A percentile compares a stretch with the other conserved stretches of the same genome.
Evolutionary conservation across 2,329 filamentous ascomycete species (phyloP).

Genomic region (Fusarium sterilihyphosum): DNA sequence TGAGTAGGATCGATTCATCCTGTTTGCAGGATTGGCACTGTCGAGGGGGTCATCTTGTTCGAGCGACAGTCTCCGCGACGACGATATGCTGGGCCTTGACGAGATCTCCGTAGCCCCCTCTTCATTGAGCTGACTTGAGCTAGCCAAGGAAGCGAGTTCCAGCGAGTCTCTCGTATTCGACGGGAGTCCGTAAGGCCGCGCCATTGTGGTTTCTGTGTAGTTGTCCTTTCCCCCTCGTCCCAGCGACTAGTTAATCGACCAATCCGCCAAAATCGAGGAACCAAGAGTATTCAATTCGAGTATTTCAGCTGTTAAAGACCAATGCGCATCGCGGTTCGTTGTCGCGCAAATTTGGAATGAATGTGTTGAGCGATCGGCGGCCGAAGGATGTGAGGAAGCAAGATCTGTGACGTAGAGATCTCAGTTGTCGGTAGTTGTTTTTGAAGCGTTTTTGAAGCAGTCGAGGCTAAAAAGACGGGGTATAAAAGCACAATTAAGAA

Average conservation of each 20-base stretch:
- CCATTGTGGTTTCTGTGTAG: constrained; percentile 47
- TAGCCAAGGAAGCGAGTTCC: constrained; percentile 94
- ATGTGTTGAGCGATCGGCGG: constrained; percentile 2
- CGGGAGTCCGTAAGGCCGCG: constrained; percentile 56
- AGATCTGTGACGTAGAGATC: constrained; percentile 25
- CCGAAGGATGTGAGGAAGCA: constrained; percentile 9
- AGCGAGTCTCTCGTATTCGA: constrained; percentile 83
- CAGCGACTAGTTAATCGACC: constrained; percentile 8
- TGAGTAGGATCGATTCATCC: constrained; percentile 77
- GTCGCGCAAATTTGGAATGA: neutral
- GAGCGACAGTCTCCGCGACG: constrained; percentile 90
- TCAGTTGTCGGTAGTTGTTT: constrained; percentile 11
- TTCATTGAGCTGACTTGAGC: constrained; percentile 69
- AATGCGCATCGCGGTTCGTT: constrained; percentile 42
- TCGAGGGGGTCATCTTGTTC: constrained; percentile 80
- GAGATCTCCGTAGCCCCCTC: constrained; percentile 70
- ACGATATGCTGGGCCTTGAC: constrained; percentile 87
- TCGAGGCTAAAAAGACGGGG: constrained; percentile 29
- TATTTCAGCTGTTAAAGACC: constrained; percentile 31
- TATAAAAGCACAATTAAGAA: constrained; percentile 18
- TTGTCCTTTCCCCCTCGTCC: constrained; percentile 15
- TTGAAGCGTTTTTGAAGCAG: constrained; percentile 1
- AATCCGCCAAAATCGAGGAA: neutral
- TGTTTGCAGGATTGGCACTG: constrained; percentile 62
- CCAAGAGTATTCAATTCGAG: constrained; percentile 21